Base-by-base conservation (phyloP, 78 protist genomes). In the Bodo saltans region DNA sequence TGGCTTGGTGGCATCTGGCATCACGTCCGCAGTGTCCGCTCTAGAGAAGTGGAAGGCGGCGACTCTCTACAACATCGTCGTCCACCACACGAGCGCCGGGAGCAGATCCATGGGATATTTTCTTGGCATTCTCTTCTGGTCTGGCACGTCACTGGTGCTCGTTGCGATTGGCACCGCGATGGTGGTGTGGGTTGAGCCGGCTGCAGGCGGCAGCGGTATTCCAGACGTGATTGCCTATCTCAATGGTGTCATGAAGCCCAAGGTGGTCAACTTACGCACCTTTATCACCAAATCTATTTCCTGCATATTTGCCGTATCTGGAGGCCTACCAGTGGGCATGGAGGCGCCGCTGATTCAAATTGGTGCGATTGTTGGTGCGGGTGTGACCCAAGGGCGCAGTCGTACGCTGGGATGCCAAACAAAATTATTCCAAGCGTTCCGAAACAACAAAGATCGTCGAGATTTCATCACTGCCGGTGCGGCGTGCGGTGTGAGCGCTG, bases 271-370 rank as follows among this genome's bases (percentile, higher is more conserved):
- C 52, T 67, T 93, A 68, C 84, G 73, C 38, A 93, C 98, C 41
- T 71, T 93, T 37, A 12, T 92, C 32, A 84, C 88, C 71, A 95
- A 95, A 85, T 28, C 72, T 29, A 29, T 90, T 1, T 88, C 91
- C 2, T 82, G 89, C 41, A 32, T 88, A 3, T 83, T 87, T 28
- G 73, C 95, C 25, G 93, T 91, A 4, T 74, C 92, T 0, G 89
- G 88, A 1, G 93, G 95, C 26, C 84, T 94, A 28, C 68, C 88
- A 11, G 84, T 91, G 33, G 97, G 97, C 8, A 85, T 85, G 1
- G 95, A 94, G 41, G 95, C 95, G 1, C 95, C 95, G 30, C 89
- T 92, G 94, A 92, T 94, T 71, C 95, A 92, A 78, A 88, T 87
- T n/a, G 95, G 95, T 0, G 78, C 93, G n/a, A 74, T 92, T 1